Evolutionary conservation across 139 green algal species (phyloP), one percentile per base, ranked within the genome.

Genomic region (Asterochloris erici): DNA sequence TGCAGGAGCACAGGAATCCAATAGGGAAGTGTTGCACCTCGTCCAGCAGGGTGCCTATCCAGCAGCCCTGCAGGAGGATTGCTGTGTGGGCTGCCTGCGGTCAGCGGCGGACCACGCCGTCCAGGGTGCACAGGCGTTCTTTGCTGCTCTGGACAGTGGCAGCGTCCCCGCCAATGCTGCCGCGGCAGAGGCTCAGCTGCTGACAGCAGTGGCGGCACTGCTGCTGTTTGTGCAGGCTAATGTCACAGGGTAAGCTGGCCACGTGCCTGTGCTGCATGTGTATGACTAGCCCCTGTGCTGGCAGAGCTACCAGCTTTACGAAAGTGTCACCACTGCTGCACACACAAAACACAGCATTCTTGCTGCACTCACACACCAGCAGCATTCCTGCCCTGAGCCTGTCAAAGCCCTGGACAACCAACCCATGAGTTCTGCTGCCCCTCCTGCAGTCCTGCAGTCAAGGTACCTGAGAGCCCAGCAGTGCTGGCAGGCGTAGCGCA

Each of bases 161-260:
- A 29, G 12, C 11, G 11, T 64, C 28, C 60, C 28, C 28, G 76
- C 11, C 17, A 10, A 19, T 63, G 27, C 11, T 74, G 63, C 64
- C 47, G 69, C 28, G 17, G 61, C 17, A 15, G 24, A 27, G 66
- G 28, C 21, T 21, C 74, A 73, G 24, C 77, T 86, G 23, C 27
- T 70, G 26, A 12, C 73, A 60, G 83, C 70, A 60, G 77, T 79
- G 10, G 84, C 88, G 17, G 79, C 84, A 9, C 83, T 96, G 13
- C 62, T 86, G 24, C 29, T 90, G 12, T 97, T 97, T 80, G 21
- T 89, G 24, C 91, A 94, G 81, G 80, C 85, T 69, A 96, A 95
- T 85, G 70, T 96, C 13, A 93, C 90, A 54, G 93, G 93, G 89
- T 91, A 73, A 74, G 87, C 29, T 60, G 17, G 14, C 28, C 15